These are phyloP conservation scores for Phlebiopsis flavidoalba DNA, from an alignment of 768 basidiomycete genomes.

Conservation along the genomic window DNA sequence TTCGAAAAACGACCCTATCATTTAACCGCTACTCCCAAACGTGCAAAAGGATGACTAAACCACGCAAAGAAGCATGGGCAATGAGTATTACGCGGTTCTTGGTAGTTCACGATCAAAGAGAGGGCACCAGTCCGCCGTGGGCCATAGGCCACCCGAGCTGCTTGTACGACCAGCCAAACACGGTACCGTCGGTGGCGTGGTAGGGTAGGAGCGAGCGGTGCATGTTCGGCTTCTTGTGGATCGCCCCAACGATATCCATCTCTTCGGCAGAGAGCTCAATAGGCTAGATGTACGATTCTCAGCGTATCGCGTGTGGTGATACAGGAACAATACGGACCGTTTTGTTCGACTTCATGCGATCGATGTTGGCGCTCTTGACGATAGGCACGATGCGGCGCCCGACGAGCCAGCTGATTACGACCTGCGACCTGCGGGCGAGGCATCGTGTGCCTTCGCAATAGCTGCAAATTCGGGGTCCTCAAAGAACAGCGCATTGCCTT, in stretches of 20 bases:
- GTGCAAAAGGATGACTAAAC: too few relatives aligned
- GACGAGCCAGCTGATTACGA: slow-evolving; percentile 52
- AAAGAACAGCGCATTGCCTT: slow-evolving; percentile 25
- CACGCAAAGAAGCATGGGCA: too few relatives aligned
- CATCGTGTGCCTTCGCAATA: slow-evolving; percentile 33
- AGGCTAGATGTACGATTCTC: not conserved
- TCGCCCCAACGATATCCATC: slow-evolving; percentile 32
- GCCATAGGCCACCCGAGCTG: slow-evolving; percentile 15
- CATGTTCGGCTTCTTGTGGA: slow-evolving; percentile 40
- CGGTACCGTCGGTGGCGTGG: not conserved
- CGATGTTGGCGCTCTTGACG: slow-evolving; percentile 44
- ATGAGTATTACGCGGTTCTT: too few relatives aligned
- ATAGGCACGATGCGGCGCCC: slow-evolving; percentile 50
- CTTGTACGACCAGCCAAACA: slow-evolving; percentile 16
- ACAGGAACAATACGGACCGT: slow-evolving; percentile 20
- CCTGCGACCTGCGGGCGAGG: slow-evolving; percentile 43
- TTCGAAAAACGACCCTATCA: too few relatives aligned
- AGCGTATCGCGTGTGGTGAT: not conserved
- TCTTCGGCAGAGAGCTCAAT: slow-evolving; percentile 19
- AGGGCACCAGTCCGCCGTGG: not conserved
- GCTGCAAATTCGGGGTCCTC: slow-evolving; percentile 24
- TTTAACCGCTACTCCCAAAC: too few relatives aligned
- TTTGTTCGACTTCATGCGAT: slow-evolving; percentile 51
- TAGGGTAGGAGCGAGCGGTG: slow-evolving; percentile 29
- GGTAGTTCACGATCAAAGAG: not conserved